A percentile compares a stretch with the other conserved stretches of the same genome.
phyloP scores from a whole-genome alignment of 345 rosid species.

The Passiflora organensis region DNA sequence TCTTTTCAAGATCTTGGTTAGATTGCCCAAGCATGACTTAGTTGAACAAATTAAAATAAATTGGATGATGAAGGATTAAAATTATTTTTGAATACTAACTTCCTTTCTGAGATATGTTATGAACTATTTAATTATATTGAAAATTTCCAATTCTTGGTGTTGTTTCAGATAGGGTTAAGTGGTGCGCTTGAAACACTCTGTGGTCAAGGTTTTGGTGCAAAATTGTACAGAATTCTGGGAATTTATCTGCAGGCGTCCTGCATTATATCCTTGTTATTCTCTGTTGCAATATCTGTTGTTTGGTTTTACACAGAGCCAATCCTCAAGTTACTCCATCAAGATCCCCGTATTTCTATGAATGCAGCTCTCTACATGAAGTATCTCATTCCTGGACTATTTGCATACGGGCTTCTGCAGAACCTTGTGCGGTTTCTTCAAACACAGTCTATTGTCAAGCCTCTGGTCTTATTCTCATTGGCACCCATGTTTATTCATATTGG shows the following conservation, averaged over 20 bases:
- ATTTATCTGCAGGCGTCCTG: slow-evolving; percentile 15
- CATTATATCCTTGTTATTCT: slow-evolving; percentile 15
- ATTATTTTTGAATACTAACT: too few relatives aligned
- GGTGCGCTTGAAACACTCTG: slow-evolving; percentile 19
- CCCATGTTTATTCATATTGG: slow-evolving; percentile 16
- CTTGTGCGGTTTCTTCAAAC: slow-evolving; percentile 22
- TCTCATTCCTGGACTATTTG: slow-evolving; percentile 24
- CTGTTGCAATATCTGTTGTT: not conserved
- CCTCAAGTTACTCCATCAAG: slow-evolving; percentile 13
- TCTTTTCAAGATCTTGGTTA: too few relatives aligned
- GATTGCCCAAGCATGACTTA: too few relatives aligned
- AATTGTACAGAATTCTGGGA: slow-evolving; percentile 12
- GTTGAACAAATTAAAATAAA: too few relatives aligned
- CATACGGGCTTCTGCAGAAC: slow-evolving; percentile 18
- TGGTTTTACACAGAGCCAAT: slow-evolving; percentile 22
- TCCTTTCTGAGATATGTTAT: too few relatives aligned
- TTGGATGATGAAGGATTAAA: too few relatives aligned
- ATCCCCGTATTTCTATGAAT: slow-evolving; percentile 2
- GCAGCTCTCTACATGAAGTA: slow-evolving; percentile 18
- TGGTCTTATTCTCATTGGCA: slow-evolving; percentile 5
- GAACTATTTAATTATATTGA: not conserved
- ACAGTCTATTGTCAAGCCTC: slow-evolving; percentile 14
- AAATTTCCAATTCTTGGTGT: not conserved
- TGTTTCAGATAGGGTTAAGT: slow-evolving; percentile 8
- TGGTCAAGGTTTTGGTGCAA: slow-evolving; percentile 20